Evolutionary conservation across 192 early-diverging fungal species (phyloP), one percentile per base, ranked within the genome.

Genomic region (Backusella mclennaniae): DNA sequence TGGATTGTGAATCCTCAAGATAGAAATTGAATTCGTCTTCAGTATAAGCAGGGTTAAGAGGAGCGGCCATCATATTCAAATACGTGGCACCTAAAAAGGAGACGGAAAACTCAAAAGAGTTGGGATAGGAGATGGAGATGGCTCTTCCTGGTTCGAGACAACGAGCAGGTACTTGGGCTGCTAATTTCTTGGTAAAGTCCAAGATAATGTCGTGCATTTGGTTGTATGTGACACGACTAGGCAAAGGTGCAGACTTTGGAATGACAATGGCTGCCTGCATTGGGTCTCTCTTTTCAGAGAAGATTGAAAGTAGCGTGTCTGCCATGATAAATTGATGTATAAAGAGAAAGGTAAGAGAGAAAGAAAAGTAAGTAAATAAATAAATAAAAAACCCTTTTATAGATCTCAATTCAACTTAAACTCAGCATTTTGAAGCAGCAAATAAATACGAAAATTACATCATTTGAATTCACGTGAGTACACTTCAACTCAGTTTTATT

Each of bases 21-120:
- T 95, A 93, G 80, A 93, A 93, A 49, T 87, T 88, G 49, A 94
- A 85, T 82, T 95, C 94, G 33, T 88, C 84, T 63, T 89, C 83
- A 23, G 87, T 89, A 79, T 92, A 89, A 6, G 84, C 83, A 11
- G 91, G 85, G 76, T 95, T 93, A 23, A 95, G 83, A 38, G 94
- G 94, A 42, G 93, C 90, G 4, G 93, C 89, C 3, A 89, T 83
- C 75, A 89, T 83, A 67, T 90, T 88, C 80, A 87, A 77, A 8
- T 88, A 79, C 0, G 88, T 85, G 17, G 85, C 86, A 21, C 86
- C 93, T 44, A 95, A 84, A 71, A 95, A 95, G 35, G 87, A 82
- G 11, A 91, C 80, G 29, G 91, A 78, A 71, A 90, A 92, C 71
- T 90, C 87, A 3, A 95, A 77, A 0, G 89, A 89, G 79, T 94